phyloP scores from a whole-genome alignment of 1,139 yeast species.

The Pichia sp. region DNA sequence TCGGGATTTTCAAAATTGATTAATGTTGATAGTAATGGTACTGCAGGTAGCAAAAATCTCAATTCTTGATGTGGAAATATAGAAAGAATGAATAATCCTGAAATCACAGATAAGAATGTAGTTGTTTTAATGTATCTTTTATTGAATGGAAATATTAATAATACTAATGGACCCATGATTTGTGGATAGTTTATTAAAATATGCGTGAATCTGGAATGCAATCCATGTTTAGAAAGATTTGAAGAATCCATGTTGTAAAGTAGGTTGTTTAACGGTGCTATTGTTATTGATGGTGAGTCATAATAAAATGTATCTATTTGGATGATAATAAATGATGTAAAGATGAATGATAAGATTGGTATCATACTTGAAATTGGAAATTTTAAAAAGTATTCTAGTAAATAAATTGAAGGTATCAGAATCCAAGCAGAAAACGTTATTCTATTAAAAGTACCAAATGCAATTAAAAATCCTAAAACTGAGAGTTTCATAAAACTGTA shows the following conservation, averaged over 20 bases:
- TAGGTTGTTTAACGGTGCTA: slow-evolving; percentile 75
- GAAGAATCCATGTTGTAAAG: slow-evolving; percentile 53
- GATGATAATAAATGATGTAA: slow-evolving; percentile 38
- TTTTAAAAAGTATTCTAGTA: slow-evolving; percentile 14
- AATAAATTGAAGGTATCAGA: slow-evolving; percentile 46
- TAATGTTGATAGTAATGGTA: slow-evolving; percentile 47
- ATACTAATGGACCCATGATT: slow-evolving; percentile 67
- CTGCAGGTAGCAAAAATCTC: slow-evolving; percentile 70
- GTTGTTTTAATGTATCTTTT: slow-evolving; percentile 37
- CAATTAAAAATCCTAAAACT: slow-evolving; percentile 46
- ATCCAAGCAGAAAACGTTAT: slow-evolving; percentile 77
- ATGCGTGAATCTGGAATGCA: slow-evolving; percentile 77
- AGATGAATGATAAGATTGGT: slow-evolving; percentile 30
- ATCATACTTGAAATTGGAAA: slow-evolving; percentile 25
- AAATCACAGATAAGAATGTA: slow-evolving; percentile 51
- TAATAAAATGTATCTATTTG: slow-evolving; percentile 45
- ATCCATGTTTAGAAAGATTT: slow-evolving; percentile 72
- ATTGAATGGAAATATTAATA: slow-evolving; percentile 32
- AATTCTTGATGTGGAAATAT: slow-evolving; percentile 86
- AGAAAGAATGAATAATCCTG: slow-evolving; percentile 61
- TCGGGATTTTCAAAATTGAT: slow-evolving; percentile 2
- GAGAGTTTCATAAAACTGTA: slow-evolving; percentile 15
- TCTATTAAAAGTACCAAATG: slow-evolving; percentile 76
- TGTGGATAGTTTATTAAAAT: slow-evolving; percentile 69
- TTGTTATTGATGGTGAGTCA: slow-evolving; percentile 30